phyloP scores from a whole-genome alignment of 306 rosid species.

The Macrotyloma uniflorum region DNA sequence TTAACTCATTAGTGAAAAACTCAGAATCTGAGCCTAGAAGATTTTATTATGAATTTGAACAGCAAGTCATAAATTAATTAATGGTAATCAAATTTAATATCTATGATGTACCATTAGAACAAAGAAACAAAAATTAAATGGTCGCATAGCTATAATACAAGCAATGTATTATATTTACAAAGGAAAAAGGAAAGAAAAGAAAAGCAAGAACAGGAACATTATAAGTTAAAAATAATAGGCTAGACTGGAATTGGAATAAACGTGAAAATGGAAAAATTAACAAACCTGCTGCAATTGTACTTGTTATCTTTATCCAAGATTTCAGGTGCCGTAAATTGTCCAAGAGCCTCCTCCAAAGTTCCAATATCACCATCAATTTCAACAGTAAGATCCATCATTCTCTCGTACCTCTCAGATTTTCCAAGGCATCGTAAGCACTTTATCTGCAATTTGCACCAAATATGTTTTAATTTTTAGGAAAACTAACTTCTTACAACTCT shows the following conservation, averaged over 20 bases:
- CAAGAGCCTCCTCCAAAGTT: constrained; percentile 84
- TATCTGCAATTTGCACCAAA: constrained; percentile 57
- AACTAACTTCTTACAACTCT: background rate
- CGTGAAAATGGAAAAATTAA: constrained; percentile 10
- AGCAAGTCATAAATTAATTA: background rate
- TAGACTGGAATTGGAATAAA: background rate
- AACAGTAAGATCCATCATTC: constrained; percentile 87
- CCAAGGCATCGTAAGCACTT: constrained; percentile 78
- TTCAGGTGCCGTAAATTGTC: constrained; percentile 80
- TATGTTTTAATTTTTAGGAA: constrained; percentile 30
- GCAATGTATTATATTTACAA: background rate
- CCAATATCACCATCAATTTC: constrained; percentile 84
- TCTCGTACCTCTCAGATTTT: constrained; percentile 70
- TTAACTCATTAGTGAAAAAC: background rate
- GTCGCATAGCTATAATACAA: background rate
- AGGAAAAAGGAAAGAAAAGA: background rate
- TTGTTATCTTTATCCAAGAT: constrained; percentile 71
- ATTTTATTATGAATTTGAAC: constrained; percentile 10
- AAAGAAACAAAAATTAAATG: background rate
- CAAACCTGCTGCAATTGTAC: constrained; percentile 76
- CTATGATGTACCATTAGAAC: background rate
- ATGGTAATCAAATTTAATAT: background rate
- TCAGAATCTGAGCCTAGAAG: background rate
- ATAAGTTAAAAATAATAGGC: constrained; percentile 2
- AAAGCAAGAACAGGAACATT: background rate